A percentile compares a stretch with the other conserved stretches of the same genome.
These are phyloP conservation scores for Ophiocordyceps sinensis DNA, from an alignment of 2,329 filamentous ascomycete genomes.

Conservation along the genomic window DNA sequence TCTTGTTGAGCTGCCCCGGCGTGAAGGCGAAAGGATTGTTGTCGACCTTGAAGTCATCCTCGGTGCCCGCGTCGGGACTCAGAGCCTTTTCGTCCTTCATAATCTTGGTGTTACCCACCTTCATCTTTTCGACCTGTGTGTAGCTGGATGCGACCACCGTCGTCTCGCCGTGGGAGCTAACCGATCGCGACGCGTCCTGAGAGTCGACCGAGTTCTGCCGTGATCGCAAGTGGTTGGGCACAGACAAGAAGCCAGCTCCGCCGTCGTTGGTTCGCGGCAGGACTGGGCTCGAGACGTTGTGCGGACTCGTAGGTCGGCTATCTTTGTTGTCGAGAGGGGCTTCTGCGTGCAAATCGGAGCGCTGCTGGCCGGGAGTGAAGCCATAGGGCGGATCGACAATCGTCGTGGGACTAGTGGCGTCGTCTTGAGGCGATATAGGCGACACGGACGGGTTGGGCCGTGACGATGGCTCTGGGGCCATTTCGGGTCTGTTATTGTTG, in stretches of 20 bases:
- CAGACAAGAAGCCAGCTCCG: conserved; percentile 43
- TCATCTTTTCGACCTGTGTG: conserved; percentile 25
- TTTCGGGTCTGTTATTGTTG: conserved; percentile 10
- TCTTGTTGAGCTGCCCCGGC: conserved; percentile 70
- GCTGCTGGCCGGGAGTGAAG: conserved; percentile 9
- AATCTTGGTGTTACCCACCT: conserved; percentile 36
- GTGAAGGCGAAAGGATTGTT: conserved; percentile 78
- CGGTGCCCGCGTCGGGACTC: conserved; percentile 60
- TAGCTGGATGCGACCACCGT: conserved; percentile 35
- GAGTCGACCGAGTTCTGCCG: conserved; percentile 59
- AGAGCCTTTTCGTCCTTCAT: conserved; percentile 55
- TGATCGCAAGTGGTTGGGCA: conserved; percentile 44
- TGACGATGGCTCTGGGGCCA: conserved; percentile 10
- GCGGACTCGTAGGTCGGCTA: conserved; percentile 54
- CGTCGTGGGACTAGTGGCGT: conserved; percentile 25
- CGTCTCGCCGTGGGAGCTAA: conserved; percentile 48
- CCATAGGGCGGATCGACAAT: conserved; percentile 16
- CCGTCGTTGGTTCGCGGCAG: conserved; percentile 28
- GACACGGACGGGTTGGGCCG: conserved; percentile 11
- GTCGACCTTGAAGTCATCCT: conserved; percentile 59
- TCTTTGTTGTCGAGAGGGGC: conserved; percentile 52
- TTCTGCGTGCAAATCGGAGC: conserved; percentile 34
- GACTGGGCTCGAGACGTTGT: conserved; percentile 53
- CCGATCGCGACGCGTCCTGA: conserved; percentile 43
- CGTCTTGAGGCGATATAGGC: conserved; percentile 22